A percentile compares a stretch with the other conserved stretches of the same genome.
Conservation (phyloP, 352 stramenopile species). For the Phytophthora meadii region DNA sequence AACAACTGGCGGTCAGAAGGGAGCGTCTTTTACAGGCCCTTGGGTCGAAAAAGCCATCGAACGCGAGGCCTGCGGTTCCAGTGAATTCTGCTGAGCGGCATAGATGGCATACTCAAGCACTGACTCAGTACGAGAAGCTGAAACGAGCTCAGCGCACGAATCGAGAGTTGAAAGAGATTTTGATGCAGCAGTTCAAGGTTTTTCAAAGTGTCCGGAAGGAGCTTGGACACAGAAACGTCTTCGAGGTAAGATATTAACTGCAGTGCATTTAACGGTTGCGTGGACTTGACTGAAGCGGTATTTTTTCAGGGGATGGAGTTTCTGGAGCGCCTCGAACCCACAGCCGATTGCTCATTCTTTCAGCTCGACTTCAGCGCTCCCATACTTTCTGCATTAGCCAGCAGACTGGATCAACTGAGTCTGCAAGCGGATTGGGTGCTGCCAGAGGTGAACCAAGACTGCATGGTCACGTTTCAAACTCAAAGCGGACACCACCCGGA, state of each 20-base stretch:
- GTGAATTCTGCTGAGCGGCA: neutral
- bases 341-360: conserved; percentile 2
- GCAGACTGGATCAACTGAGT: neutral
- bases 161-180: conserved; percentile 7
- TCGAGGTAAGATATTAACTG: neutral
- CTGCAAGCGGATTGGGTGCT: conserved; percentile 3
- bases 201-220: neutral
- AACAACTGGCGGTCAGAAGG: too few relatives aligned
- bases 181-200: conserved; percentile 1
- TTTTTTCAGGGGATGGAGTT: conserved; percentile 3
- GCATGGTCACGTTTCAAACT: neutral
- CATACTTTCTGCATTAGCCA: neutral
- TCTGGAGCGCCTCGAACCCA: conserved; percentile 1
- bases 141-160: conserved; percentile 1
- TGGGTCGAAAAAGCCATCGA: too few relatives aligned
- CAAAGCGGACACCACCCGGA: neutral
- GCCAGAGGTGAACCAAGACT: neutral
- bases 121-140: neutral
- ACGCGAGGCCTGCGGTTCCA: neutral
- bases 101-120: neutral
- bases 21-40: too few relatives aligned
- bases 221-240: neutral
- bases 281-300: neutral
- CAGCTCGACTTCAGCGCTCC: conserved; percentile 6
- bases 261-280: neutral